phyloP scores from a whole-genome alignment of 83 land plant genomes.

The Picea abies region DNA sequence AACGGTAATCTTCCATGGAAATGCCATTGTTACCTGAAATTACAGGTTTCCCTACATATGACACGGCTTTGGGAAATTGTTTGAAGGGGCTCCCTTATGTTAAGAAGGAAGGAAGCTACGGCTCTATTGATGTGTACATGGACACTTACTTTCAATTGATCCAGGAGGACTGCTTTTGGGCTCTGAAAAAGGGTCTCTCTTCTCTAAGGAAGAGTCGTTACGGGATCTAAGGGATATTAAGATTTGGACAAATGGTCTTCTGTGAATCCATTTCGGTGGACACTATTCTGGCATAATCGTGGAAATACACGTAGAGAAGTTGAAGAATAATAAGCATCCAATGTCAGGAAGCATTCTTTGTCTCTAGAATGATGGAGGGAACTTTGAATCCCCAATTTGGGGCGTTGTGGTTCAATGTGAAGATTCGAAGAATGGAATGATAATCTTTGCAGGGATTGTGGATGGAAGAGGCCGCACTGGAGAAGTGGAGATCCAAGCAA shows the following conservation, averaged over 20 bases:
- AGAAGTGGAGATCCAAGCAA: not conserved
- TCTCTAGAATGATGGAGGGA: constrained; percentile 5
- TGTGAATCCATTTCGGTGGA: not conserved
- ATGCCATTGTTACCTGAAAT: no score
- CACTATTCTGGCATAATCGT: not conserved
- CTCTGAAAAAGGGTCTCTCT: constrained; percentile 16
- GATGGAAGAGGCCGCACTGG: not conserved
- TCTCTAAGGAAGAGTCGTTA: not conserved
- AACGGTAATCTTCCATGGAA: no score
- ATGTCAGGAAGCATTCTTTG: constrained; percentile 7
- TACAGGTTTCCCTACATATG: no score
- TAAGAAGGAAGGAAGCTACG: no score
- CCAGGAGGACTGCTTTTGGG: constrained; percentile 18
- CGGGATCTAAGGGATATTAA: constrained; percentile 15
- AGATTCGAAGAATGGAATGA: not conserved
- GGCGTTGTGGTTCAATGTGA: not conserved
- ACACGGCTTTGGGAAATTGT: no score
- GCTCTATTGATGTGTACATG: no score
- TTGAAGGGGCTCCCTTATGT: no score
- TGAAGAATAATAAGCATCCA: not conserved
- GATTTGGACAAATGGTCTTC: constrained; percentile 1
- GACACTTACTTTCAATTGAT: constrained; percentile 13
- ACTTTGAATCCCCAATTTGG: not conserved
- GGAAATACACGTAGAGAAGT: not conserved
- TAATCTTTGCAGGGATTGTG: constrained; percentile 10